phyloP scores from a whole-genome alignment of 2,329 filamentous ascomycete genomes.

The Tothia fuscella region DNA sequence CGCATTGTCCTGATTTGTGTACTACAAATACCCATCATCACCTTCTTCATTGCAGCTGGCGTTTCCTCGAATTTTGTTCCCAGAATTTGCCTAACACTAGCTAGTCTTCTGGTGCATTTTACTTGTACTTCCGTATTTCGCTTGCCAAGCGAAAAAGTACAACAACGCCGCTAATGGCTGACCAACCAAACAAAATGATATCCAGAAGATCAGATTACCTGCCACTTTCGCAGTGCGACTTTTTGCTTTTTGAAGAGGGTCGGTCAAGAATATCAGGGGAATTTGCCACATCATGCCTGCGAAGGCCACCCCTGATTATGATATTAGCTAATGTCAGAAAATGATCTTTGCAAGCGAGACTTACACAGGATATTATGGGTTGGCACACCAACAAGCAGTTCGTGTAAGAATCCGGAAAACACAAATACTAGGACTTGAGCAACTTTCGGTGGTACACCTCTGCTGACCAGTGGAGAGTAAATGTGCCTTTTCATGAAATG shows the following conservation, averaged over 20 bases:
- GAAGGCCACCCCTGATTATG: slow-evolving; percentile 66
- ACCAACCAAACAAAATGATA: slow-evolving; percentile 88
- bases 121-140: slow-evolving; percentile 60
- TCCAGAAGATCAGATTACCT: slow-evolving; percentile 92
- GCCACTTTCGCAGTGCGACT: slow-evolving; percentile 64
- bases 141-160: slow-evolving; percentile 98
- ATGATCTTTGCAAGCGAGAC: background rate
- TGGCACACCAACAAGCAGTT: slow-evolving; percentile 83
- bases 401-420: slow-evolving; percentile 80
- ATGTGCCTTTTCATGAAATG: slow-evolving; percentile 94
- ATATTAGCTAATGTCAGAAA: no score
- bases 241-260: slow-evolving; percentile 52
- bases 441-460: slow-evolving; percentile 59
- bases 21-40: no score
- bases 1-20: background rate
- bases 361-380: slow-evolving; percentile 84
- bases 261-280: slow-evolving; percentile 72
- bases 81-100: no score
- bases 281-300: slow-evolving; percentile 88
- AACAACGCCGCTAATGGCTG: slow-evolving; percentile 85
- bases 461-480: slow-evolving; percentile 74
- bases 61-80: no score
- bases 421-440: slow-evolving; percentile 78
- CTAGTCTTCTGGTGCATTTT: no score
- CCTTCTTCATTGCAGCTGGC: no score